Evolutionary conservation across 202 grass and related monocot species (phyloP).

Genomic region (Schoenoplectus tabernaemontani): DNA sequence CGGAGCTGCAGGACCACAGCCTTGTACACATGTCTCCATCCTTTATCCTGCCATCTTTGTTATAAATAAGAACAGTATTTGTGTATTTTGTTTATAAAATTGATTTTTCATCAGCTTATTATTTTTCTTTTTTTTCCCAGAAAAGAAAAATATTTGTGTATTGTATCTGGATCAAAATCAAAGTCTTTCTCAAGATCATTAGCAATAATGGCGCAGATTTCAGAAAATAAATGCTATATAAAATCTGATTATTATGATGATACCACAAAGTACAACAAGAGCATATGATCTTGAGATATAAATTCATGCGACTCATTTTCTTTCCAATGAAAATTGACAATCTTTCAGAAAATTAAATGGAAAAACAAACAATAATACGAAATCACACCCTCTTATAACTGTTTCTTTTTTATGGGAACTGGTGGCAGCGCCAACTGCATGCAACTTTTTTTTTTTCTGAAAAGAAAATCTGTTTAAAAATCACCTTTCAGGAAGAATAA

Average conservation of each 20-base stretch:
- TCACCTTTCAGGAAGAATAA: slow-evolving; percentile 9
- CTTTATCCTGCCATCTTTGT: background rate
- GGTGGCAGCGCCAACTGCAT: no score
- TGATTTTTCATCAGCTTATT: no score
- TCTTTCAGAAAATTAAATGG: background rate
- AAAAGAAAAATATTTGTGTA: no score
- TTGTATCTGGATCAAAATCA: background rate
- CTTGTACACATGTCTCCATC: background rate
- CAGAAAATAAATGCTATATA: background rate
- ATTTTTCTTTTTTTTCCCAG: no score
- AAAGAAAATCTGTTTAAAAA: background rate
- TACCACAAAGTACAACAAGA: background rate
- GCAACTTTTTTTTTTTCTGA: background rate
- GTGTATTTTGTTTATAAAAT: background rate
- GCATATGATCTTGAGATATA: background rate
- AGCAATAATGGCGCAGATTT: background rate
- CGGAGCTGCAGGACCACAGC: slow-evolving; percentile 1
- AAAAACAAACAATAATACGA: background rate
- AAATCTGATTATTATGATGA: background rate
- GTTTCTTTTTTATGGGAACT: background rate
- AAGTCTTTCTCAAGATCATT: background rate
- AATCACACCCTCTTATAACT: background rate
- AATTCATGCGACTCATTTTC: background rate
- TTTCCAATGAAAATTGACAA: background rate
- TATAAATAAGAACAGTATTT: background rate